Evolutionary conservation across 768 basidiomycete species (phyloP).

Genomic region (Suillus brevipes): DNA sequence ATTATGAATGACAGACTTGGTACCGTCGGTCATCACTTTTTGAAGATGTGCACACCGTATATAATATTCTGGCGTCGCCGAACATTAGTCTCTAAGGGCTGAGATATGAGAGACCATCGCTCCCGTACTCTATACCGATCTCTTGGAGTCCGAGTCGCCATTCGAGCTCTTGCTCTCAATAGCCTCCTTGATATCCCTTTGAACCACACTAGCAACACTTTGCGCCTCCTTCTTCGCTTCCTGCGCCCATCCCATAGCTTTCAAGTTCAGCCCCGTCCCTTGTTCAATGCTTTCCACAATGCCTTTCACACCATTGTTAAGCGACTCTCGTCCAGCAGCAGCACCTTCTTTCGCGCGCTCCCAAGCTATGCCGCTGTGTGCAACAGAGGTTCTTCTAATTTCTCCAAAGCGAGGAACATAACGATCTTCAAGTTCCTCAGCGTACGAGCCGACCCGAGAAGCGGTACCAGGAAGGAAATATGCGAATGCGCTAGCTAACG

Average conservation of each 20-base stretch:
- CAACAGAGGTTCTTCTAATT: slow-evolving; percentile 63
- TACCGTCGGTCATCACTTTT: not conserved
- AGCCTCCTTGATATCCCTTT: slow-evolving; percentile 27
- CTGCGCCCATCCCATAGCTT: slow-evolving; percentile 50
- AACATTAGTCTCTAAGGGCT: not conserved
- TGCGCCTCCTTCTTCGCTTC: slow-evolving; percentile 23
- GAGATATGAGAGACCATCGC: not conserved
- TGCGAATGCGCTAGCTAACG: slow-evolving; percentile 66
- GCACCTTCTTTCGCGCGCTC: slow-evolving; percentile 55
- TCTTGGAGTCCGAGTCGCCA: slow-evolving; percentile 3
- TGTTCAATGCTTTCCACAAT: slow-evolving; percentile 61
- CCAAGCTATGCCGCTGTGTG: slow-evolving; percentile 61
- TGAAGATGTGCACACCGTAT: not conserved
- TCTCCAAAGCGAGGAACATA: slow-evolving; percentile 70
- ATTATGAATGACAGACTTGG: not conserved
- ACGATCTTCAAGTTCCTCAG: slow-evolving; percentile 65
- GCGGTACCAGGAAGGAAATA: slow-evolving; percentile 90
- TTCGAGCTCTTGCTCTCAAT: slow-evolving; percentile 1
- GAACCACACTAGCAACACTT: slow-evolving; percentile 24
- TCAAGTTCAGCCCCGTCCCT: slow-evolving; percentile 72
- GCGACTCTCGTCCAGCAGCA: slow-evolving; percentile 42
- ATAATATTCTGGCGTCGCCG: not conserved
- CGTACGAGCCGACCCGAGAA: slow-evolving; percentile 63
- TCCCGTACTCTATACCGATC: not conserved
- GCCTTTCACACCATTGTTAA: slow-evolving; percentile 45